phyloP scores from a whole-genome alignment of 768 basidiomycete species.

The Leccinum barrowsii region DNA sequence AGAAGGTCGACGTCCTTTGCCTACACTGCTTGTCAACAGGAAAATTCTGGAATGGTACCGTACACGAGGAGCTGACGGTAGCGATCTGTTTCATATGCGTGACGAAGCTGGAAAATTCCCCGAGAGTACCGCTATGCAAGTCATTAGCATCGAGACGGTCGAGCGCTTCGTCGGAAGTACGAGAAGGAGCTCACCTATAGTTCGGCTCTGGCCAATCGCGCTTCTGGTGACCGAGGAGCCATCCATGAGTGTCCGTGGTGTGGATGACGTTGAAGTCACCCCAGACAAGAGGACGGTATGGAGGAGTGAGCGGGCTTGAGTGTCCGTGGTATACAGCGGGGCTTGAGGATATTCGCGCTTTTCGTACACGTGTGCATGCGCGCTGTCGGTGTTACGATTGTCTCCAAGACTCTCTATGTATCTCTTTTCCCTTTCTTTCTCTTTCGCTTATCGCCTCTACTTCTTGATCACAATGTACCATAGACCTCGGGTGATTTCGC shows the following conservation, averaged over 20 bases:
- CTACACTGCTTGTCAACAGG: conserved; percentile 24
- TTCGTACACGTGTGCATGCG: conserved; percentile 37
- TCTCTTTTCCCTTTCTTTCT: too few relatives aligned
- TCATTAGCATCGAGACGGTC: not conserved
- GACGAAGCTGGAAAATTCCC: conserved; percentile 88
- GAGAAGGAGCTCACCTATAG: conserved; percentile 45
- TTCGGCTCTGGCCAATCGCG: conserved; percentile 69
- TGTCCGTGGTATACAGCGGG: conserved; percentile 28
- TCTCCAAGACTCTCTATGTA: too few relatives aligned
- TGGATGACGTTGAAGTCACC: conserved; percentile 86
- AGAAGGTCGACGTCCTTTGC: conserved; percentile 78
- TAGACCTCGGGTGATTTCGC: too few relatives aligned
- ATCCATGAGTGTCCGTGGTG: conserved; percentile 82
- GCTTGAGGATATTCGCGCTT: conserved; percentile 40
- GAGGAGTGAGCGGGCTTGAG: conserved; percentile 49
- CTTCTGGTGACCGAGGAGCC: conserved; percentile 85
- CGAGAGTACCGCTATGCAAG: conserved; percentile 51
- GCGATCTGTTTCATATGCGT: conserved; percentile 78
- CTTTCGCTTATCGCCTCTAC: too few relatives aligned
- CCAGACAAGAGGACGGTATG: conserved; percentile 72
- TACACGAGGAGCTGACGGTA: conserved; percentile 33
- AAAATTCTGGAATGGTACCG: not conserved
- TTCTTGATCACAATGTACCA: too few relatives aligned
- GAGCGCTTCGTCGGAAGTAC: not conserved
- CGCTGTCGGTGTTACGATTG: too few relatives aligned